Conservation (phyloP, 1,139 yeast species). For the Suhomyces anneliseae region DNA sequence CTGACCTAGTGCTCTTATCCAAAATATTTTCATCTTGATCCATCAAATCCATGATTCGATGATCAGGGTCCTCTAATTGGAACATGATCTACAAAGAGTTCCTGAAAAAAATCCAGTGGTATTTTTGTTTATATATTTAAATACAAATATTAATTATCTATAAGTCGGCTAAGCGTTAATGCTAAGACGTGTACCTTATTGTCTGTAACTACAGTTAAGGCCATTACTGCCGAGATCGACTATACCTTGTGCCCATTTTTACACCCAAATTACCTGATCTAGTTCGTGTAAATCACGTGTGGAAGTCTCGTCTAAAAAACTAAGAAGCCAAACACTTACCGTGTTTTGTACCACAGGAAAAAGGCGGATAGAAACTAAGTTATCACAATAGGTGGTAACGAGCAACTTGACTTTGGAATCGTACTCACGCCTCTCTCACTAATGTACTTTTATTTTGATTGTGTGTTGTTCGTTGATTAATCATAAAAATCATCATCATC, state of each 20-base stretch:
- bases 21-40: neutral
- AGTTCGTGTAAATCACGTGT: slow-evolving; percentile 5
- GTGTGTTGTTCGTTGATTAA: slow-evolving; percentile 9
- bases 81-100: neutral
- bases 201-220: neutral
- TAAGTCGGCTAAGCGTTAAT: neutral
- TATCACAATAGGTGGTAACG: too few species aligned
- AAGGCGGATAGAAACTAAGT: neutral
- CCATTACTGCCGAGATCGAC: neutral
- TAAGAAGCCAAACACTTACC: neutral
- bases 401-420: too few species aligned
- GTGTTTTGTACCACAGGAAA: neutral
- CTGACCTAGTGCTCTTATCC: slow-evolving; percentile 3
- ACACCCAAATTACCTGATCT: slow-evolving; percentile 2
- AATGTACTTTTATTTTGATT: too few species aligned
- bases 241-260: neutral
- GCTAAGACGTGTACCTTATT: neutral
- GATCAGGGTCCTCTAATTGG: neutral
- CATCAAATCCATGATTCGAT: neutral
- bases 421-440: too few species aligned
- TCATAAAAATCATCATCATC: slow-evolving; percentile 46
- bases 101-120: too few species aligned
- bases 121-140: neutral
- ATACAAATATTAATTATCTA: neutral
- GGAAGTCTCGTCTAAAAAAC: neutral